Evolutionary conservation across 495 filamentous ascomycete genomes (phyloP), one percentile per base, ranked within the genome.

Genomic region (Cenococcum geophilum): DNA sequence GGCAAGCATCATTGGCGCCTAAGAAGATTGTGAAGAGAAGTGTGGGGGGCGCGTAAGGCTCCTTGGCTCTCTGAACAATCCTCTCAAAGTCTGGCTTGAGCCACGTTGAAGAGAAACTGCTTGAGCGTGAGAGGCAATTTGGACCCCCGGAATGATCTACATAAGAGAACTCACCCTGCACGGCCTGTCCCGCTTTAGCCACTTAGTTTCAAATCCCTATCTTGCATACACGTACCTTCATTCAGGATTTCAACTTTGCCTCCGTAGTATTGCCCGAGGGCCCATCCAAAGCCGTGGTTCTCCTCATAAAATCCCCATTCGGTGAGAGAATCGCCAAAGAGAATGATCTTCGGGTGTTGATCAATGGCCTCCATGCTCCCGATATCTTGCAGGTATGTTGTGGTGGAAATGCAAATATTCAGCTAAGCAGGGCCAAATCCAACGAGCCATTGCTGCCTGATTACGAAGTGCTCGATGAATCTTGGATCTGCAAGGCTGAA

Each of bases 21-120:
- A 73, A 25, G 34, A 68, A 70, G 52, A 73, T 70, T 48, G 71
- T 71, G 47, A 73, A 55, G 34, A 73, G 59, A 27, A 71, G 67
- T 5, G 68, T 67, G 5, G 59, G 59, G 11, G 66, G 37, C 1
- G 58, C 62, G 5, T 11, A 16, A 5, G 62, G 59, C 18, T 16
- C 16, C 1, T 49, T 58, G 20, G 35, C 53, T 22, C 58, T 55
- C 21, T 58, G 22, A n/a, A 70, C 64, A 20, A 70, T 59, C 8
- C 58, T 21, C 32, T 51, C 21, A 62, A 70, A 70, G 25, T 64
- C 36, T 1, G 37, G 36, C 35, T 59, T 60, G 16, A 70, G 56
- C 57, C 51, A 47, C 14, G 48, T 23, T 0, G 67, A 70, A 5
- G 60, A 67, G 51, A 62, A 70, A 16, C 67, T 70, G 57, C 18